A percentile compares a stretch with the other conserved stretches of the same genome.
phyloP scores from a whole-genome alignment of 139 green algal species.

The Picochlorum sp. region DNA sequence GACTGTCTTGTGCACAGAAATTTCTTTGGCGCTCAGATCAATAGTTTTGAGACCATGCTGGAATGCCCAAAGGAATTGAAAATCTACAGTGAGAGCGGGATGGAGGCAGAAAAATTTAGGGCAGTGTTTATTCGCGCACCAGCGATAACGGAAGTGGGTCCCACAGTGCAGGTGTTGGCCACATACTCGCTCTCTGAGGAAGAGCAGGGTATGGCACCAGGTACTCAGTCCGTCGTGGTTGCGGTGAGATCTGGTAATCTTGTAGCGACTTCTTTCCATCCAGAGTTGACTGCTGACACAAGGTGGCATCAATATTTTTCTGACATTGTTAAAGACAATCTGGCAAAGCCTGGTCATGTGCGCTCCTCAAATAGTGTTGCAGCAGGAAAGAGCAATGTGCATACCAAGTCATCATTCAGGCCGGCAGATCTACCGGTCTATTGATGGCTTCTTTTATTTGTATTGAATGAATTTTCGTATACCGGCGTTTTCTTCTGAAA shows the following conservation, averaged over 20 bases:
- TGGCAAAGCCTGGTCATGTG: background rate
- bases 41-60: slow-evolving; percentile 89
- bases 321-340: slow-evolving; percentile 57
- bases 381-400: slow-evolving; percentile 3
- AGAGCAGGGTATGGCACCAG: slow-evolving; percentile 28
- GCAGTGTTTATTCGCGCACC: slow-evolving; percentile 81
- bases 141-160: slow-evolving; percentile 64
- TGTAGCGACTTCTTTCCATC: slow-evolving; percentile 94
- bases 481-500: no score
- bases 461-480: background rate
- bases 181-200: slow-evolving; percentile 50
- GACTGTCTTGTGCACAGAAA: slow-evolving; percentile 88
- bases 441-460: slow-evolving; percentile 5
- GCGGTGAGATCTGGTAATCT: slow-evolving; percentile 71
- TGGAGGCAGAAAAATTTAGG: slow-evolving; percentile 5
- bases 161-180: slow-evolving; percentile 73
- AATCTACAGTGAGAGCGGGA: background rate
- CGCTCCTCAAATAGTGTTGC: background rate
- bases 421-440: slow-evolving; percentile 62
- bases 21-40: slow-evolving; percentile 94
- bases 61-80: slow-evolving; percentile 39
- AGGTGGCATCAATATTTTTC: slow-evolving; percentile 85
- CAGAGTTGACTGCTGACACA: slow-evolving; percentile 85
- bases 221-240: slow-evolving; percentile 37
- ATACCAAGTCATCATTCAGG: slow-evolving; percentile 23